Evolutionary conservation across 371 early-diverging fungal genomes (phyloP).

Genomic region (Rhizopus delemar): DNA sequence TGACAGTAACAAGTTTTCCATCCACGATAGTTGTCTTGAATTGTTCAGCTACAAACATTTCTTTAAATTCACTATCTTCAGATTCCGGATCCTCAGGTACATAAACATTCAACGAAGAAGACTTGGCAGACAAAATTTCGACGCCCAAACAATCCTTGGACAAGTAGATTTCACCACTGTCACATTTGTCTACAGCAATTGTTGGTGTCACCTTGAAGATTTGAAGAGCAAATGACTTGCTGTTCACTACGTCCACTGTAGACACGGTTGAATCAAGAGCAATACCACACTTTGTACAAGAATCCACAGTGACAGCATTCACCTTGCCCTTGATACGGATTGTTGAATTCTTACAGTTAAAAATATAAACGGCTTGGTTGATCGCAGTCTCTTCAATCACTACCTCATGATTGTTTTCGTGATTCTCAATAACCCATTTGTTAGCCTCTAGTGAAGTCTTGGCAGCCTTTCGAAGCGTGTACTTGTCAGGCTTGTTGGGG

Average conservation of each 20-base stretch:
- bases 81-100: conserved; percentile 65
- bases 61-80: conserved; percentile 79
- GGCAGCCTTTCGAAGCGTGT: conserved; percentile 76
- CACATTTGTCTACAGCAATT: conserved; percentile 89
- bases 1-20: conserved; percentile 77
- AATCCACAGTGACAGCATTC: conserved; percentile 85
- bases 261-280: conserved; percentile 85
- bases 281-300: conserved; percentile 86
- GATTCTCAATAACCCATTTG: conserved; percentile 93
- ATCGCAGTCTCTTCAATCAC: conserved; percentile 81
- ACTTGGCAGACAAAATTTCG: conserved; percentile 90
- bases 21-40: conserved; percentile 81
- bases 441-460: conserved; percentile 82
- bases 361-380: conserved; percentile 91
- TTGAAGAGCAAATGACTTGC: conserved; percentile 87
- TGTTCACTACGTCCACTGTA: conserved; percentile 90
- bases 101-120: conserved; percentile 83
- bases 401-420: conserved; percentile 73
- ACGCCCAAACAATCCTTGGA: conserved; percentile 74
- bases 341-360: conserved; percentile 86
- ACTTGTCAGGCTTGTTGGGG: conserved; percentile 63
- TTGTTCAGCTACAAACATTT: conserved; percentile 91
- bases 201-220: conserved; percentile 84
- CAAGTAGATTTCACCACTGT: conserved; percentile 87
- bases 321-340: conserved; percentile 90